Evolutionary conservation across 352 stramenopile species (phyloP), one percentile per base, ranked within the genome.

Genomic region (Aphanomyces cochlioides): DNA sequence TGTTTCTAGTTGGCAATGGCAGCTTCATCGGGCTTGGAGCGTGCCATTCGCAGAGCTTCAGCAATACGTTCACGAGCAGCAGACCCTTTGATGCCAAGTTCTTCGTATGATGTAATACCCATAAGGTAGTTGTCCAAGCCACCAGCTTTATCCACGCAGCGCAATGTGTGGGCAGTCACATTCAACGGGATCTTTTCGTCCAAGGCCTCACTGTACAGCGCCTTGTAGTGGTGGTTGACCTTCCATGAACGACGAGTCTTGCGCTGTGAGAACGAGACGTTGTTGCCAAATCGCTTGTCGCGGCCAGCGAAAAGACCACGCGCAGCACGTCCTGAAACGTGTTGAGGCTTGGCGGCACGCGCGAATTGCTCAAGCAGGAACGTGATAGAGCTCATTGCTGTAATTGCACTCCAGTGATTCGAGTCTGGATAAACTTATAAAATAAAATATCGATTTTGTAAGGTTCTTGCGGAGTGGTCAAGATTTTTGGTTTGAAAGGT

Each of bases 41-140:
- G 59, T 13, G 59, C 59, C 19, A 15, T 19, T 50, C 43, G 28
- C 38, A 90, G 68, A 37, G 81, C 84, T 19, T 82, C 79, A 3
- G 74, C 64, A 63, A 93, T 82, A 64, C 83, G 85, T 73, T 83
- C 77, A 66, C 82, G 80, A 3, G 83, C 82, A 50, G 73, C 68
- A 37, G 87, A 76, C 7, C 83, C 85, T 75, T 91, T 93, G 60
- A 87, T 60, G 70, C 85, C 85, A 28, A 91, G 82, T 7, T 90
- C 81, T 56, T 74, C 84, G 69, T 96, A 83, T 73, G 93, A 79
- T 72, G 90, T 96, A 74, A 93, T 86, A 72, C 84, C 91, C 73
- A 98, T 74, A 39, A 98, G 79, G 79, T 98, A 98, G 75, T 97
- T 95, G 80, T 98, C 94, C 69, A 98, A 81, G 6, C 93, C 93